Conservation (phyloP, 176 grass and related monocot species). For the Aegilops longissima region DNA sequence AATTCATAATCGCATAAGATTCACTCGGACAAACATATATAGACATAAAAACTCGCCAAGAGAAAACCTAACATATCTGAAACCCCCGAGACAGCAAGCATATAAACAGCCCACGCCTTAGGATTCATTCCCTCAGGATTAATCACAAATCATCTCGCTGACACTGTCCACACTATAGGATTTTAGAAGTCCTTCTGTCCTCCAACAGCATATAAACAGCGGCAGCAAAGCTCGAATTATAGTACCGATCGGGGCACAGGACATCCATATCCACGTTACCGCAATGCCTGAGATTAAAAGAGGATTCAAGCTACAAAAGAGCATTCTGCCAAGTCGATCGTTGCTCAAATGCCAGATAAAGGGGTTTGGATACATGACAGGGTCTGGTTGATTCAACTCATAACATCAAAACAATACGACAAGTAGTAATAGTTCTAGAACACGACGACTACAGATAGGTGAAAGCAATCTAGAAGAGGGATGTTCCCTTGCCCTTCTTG, state of each 20-base stretch:
- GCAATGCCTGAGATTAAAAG: not conserved
- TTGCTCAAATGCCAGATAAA: constrained; percentile 9
- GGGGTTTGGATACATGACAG: constrained; percentile 26
- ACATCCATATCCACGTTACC: not conserved
- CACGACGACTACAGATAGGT: constrained; percentile 15
- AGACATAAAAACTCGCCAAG: no score
- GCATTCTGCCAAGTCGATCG: not conserved
- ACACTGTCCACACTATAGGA: no score
- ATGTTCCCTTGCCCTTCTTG: constrained; percentile 99
- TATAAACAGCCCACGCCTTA: not conserved
- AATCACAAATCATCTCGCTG: not conserved
- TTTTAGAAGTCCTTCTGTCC: no score
- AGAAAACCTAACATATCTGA: no score
- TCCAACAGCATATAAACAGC: not conserved
- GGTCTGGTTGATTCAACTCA: constrained; percentile 28
- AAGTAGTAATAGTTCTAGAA: constrained; percentile 3
- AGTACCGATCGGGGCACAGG: no score
- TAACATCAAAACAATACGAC: not conserved
- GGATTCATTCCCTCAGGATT: not conserved
- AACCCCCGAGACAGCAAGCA: not conserved
- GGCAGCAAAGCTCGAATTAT: not conserved
- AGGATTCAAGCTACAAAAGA: constrained; percentile 20
- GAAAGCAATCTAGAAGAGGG: constrained; percentile 65
- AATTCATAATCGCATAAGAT: not conserved
- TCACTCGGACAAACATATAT: not conserved